Conservation (phyloP, 1,139 yeast genomes). For the Zygoascus sp. region DNA sequence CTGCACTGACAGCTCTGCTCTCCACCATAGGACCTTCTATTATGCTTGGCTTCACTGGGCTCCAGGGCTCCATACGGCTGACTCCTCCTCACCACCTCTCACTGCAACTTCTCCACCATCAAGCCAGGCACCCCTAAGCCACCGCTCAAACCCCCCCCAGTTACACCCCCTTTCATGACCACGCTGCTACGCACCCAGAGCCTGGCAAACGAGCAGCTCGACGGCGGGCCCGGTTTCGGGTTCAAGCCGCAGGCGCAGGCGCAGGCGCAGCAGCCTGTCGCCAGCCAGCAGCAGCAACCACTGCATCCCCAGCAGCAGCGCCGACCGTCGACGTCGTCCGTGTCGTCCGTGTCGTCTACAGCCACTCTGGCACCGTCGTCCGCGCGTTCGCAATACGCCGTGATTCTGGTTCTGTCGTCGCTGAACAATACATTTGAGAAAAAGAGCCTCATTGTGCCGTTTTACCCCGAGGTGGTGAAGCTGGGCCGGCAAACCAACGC, state of each 20-base stretch:
- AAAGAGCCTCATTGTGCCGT: slow-evolving; percentile 75
- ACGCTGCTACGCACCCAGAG: slow-evolving; percentile 5
- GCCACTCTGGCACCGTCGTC: slow-evolving; percentile 1
- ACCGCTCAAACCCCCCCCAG: background rate
- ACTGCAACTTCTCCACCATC: too few species aligned
- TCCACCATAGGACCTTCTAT: too few species aligned
- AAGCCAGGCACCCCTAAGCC: background rate
- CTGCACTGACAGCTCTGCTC: too few species aligned
- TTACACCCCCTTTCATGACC: slow-evolving; percentile 1
- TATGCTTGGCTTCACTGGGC: too few species aligned
- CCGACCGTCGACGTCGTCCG: background rate
- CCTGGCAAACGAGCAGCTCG: background rate
- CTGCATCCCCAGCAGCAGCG: too few species aligned
- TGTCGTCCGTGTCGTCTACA: background rate
- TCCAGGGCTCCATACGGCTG: too few species aligned
- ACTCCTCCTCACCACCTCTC: background rate
- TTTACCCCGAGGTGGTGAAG: slow-evolving; percentile 75
- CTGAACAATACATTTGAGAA: slow-evolving; percentile 78
- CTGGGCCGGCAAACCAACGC: slow-evolving; percentile 83
- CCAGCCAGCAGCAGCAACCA: too few species aligned
- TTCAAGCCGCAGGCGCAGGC: background rate
- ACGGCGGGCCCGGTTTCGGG: background rate
- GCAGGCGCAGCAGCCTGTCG: too few species aligned
- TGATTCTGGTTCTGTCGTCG: slow-evolving; percentile 64
- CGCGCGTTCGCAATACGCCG: slow-evolving; percentile 34